These are phyloP conservation scores for Helicocarpus griseus DNA, from an alignment of 2,329 filamentous ascomycete genomes.

Conservation along the genomic window DNA sequence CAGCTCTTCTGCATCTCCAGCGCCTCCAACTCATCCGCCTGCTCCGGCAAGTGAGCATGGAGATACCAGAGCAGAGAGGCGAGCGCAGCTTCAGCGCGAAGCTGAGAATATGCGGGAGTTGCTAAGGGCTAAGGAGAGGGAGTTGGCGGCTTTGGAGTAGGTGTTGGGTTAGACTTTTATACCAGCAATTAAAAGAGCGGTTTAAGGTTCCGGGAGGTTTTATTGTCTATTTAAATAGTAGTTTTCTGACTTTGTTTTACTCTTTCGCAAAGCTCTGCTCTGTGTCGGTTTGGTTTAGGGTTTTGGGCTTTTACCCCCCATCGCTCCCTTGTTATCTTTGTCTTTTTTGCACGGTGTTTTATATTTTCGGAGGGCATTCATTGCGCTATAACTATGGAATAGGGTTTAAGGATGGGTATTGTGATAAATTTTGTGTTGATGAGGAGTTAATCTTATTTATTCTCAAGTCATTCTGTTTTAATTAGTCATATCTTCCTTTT, in stretches of 20 bases:
- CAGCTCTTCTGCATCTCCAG: constrained; percentile 12
- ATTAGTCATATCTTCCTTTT: background rate
- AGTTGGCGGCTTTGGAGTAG: constrained; percentile 49
- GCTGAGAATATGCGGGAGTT: constrained; percentile 66
- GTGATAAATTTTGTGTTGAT: too few species aligned
- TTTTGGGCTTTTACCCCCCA: too few species aligned
- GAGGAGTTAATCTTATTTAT: background rate
- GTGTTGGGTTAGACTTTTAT: too few species aligned
- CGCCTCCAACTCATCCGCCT: constrained; percentile 17
- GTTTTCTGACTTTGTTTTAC: too few species aligned
- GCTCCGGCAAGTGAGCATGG: constrained; percentile 35
- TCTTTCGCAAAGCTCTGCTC: too few species aligned
- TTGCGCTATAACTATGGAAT: too few species aligned
- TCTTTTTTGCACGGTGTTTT: constrained; percentile 13
- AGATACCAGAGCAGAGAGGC: constrained; percentile 49
- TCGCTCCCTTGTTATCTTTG: too few species aligned
- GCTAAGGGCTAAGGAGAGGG: constrained; percentile 63
- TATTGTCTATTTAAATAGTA: too few species aligned
- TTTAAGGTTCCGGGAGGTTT: background rate
- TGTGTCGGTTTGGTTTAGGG: too few species aligned
- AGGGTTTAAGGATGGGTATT: too few species aligned
- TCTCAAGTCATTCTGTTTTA: background rate
- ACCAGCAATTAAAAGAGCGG: background rate
- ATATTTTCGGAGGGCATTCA: too few species aligned
- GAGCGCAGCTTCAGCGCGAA: constrained; percentile 59